Percentiles rank a stretch among this genome's conserved stretches.
phyloP scores from a whole-genome alignment of 2,329 filamentous ascomycete species.

The Colletotrichum neosansevieriae region DNA sequence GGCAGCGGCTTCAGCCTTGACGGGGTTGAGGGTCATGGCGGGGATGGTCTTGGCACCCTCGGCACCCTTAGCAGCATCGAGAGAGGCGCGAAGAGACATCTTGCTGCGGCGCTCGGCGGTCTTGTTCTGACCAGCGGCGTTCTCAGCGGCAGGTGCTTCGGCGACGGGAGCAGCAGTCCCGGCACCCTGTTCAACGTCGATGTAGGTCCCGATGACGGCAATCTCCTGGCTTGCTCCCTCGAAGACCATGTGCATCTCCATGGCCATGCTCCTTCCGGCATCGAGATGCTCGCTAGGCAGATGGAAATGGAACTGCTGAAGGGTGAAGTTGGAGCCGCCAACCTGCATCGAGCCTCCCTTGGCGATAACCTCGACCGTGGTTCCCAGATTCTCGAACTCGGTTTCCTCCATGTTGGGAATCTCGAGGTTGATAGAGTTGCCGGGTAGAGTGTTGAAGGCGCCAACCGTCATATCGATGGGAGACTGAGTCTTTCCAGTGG shows the following conservation, averaged over 20 bases:
- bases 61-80: constrained; percentile 16
- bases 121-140: constrained; percentile 24
- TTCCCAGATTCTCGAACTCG: constrained; percentile 68
- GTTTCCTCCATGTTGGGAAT: constrained; percentile 56
- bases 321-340: constrained; percentile 51
- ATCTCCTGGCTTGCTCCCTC: constrained; percentile 55
- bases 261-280: constrained; percentile 58
- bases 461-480: constrained; percentile 56
- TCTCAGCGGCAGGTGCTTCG: constrained; percentile 31
- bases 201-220: constrained; percentile 58
- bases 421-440: constrained; percentile 44
- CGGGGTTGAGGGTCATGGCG: constrained; percentile 56
- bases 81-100: constrained; percentile 27
- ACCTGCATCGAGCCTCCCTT: constrained; percentile 54
- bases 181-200: constrained; percentile 52
- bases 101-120: constrained; percentile 33
- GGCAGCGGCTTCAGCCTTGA: constrained; percentile 48
- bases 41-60: constrained; percentile 46
- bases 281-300: constrained; percentile 62
- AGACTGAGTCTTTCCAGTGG: constrained; percentile 58
- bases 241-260: constrained; percentile 73
- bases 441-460: constrained; percentile 40
- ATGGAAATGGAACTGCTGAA: constrained; percentile 64
- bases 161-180: constrained; percentile 38
- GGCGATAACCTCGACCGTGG: constrained; percentile 67